Base-by-base conservation (phyloP, 768 basidiomycete species). In the Boletus vinaceobasis region DNA sequence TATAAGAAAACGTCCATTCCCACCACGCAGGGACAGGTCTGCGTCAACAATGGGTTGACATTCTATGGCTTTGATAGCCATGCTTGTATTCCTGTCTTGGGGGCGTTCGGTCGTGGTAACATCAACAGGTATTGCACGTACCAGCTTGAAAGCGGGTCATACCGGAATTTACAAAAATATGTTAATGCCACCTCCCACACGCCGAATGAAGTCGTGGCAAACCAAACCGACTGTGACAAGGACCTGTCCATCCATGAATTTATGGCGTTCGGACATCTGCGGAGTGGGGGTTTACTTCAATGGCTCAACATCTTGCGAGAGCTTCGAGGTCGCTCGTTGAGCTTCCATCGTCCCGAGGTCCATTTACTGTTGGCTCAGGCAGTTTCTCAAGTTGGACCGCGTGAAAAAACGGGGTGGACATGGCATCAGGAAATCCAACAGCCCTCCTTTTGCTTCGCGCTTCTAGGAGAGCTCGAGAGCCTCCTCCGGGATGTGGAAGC, bases 261-360 rank as follows among this genome's bases (percentile, higher is more conserved):
- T 33, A 65, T 75, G 13, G 70, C 76, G 0, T 83, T 80, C 48
- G 75, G 73, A 11, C 66, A 71, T 44, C 56, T 83, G 35, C 77
- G 82, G 6, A 71, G 75, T 36, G 80, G 81, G 0, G 53, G 68
- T 0, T 62, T 54, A 2, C 57, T 83, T 0, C 81, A 83, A 46
- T 82, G 80, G 81, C 62, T 75, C 37, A 83, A 83, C 53, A 74
- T 83, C 37, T 53, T 72, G 13, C 72, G 76, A n/a, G 79, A 79
- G 56, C 57, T 83, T n/a, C 69, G 70, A 7, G 68, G 70, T 7
- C 67, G 71, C 19, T 58, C 60, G 0, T 56, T 84, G 50, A 72
- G 69, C 10, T 76, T 84, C 52, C 64, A 68, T 23, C 52, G 60
- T 8, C 66, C 68, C 1, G 76, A 74, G 15, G 75, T 83, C 0